These are phyloP conservation scores for Phytophthora pluvialis DNA, from an alignment of 352 stramenopile genomes.

Conservation along the genomic window DNA sequence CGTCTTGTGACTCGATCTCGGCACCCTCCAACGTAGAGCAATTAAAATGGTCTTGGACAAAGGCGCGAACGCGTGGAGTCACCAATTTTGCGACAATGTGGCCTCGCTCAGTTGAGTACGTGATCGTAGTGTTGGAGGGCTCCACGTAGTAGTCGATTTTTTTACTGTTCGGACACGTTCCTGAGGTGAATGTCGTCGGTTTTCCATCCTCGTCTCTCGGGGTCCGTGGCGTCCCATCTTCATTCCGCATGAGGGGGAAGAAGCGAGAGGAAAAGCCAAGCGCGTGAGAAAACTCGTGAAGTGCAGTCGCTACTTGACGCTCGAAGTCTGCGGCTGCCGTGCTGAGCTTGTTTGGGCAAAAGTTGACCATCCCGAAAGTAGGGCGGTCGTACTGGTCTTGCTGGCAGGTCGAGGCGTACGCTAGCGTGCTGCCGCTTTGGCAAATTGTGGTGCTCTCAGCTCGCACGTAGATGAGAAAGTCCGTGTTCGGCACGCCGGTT, in stretches of 20 bases:
- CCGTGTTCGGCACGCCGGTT: conserved; percentile 48
- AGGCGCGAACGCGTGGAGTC: conserved; percentile 56
- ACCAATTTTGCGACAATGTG: conserved; percentile 64
- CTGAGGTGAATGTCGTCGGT: conserved; percentile 29
- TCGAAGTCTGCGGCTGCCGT: conserved; percentile 47
- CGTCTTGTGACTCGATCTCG: conserved; percentile 80
- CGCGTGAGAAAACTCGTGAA: conserved; percentile 82
- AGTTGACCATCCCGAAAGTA: conserved; percentile 85
- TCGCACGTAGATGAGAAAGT: conserved; percentile 79
- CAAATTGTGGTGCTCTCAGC: conserved; percentile 55
- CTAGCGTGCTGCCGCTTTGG: conserved; percentile 42
- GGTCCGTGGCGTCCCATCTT: conserved; percentile 67
- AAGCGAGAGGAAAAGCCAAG: conserved; percentile 75
- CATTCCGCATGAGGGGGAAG: conserved; percentile 70
- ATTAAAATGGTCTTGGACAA: conserved; percentile 64
- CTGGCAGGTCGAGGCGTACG: conserved; percentile 79
- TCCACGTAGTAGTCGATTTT: conserved; percentile 45
- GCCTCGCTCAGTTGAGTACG: conserved; percentile 55
- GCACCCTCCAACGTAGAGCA: conserved; percentile 60
- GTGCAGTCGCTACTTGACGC: conserved; percentile 61
- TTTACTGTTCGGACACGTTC: conserved; percentile 64
- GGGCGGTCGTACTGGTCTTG: conserved; percentile 84
- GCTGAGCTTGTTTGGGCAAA: conserved; percentile 68
- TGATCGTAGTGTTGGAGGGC: conserved; percentile 47
- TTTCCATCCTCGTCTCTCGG: conserved; percentile 47